phyloP scores from a whole-genome alignment of 495 filamentous ascomycete genomes.

The Tuber melanosporum region DNA sequence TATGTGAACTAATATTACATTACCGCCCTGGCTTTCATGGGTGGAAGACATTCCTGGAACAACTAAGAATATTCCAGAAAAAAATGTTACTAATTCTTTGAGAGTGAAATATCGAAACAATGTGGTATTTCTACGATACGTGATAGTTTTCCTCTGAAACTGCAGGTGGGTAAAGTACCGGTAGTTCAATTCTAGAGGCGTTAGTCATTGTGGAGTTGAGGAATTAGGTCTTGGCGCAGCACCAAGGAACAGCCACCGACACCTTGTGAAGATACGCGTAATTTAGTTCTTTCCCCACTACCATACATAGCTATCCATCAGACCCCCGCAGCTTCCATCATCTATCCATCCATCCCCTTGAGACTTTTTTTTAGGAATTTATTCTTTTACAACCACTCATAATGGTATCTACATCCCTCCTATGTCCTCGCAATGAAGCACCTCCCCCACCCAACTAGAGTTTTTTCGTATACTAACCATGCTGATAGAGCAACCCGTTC shows the following conservation, averaged over 20 bases:
- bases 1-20: background rate
- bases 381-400: background rate
- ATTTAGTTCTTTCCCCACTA: background rate
- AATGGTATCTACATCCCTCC: background rate
- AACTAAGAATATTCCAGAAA: background rate
- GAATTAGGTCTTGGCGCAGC: background rate
- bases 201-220: background rate
- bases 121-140: background rate
- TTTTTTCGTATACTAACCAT: background rate
- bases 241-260: background rate
- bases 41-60: background rate
- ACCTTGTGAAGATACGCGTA: background rate
- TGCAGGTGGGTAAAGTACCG: background rate
- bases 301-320: background rate
- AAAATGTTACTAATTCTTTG: background rate
- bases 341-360: background rate
- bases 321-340: background rate
- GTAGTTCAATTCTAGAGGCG: background rate
- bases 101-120: background rate
- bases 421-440: background rate
- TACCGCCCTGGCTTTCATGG: background rate
- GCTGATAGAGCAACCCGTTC: slow-evolving; percentile 37
- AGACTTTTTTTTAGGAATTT: background rate
- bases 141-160: background rate
- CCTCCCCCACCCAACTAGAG: background rate